A percentile compares a stretch with the other conserved stretches of the same genome.
Evolutionary conservation across 2,329 filamentous ascomycete genomes (phyloP).

Genomic region (Fusarium mangiferae): DNA sequence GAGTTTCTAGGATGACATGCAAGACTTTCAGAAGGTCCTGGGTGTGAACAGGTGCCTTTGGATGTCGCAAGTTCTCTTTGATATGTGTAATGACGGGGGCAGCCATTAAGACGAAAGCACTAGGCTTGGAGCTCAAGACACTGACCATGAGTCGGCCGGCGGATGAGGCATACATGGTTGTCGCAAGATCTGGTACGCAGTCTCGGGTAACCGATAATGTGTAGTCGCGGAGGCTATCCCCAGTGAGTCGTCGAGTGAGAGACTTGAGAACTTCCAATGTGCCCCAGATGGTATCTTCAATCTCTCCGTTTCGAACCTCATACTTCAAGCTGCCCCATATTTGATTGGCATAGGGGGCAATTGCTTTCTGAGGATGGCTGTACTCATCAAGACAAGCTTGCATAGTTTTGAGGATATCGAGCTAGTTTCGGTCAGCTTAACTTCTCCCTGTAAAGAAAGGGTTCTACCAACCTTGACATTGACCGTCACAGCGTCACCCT

Average conservation of each 20-base stretch:
- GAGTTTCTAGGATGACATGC: constrained; percentile 61
- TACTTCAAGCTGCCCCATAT: constrained; percentile 72
- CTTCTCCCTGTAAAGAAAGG: background rate
- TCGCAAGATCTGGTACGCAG: constrained; percentile 63
- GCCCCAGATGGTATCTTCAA: constrained; percentile 66
- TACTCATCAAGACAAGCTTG: constrained; percentile 64
- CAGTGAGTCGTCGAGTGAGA: constrained; percentile 58
- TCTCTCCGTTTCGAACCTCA: constrained; percentile 70
- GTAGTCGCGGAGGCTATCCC: constrained; percentile 58
- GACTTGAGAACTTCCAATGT: constrained; percentile 65
- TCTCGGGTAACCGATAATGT: constrained; percentile 62
- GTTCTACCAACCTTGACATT: constrained; percentile 62
- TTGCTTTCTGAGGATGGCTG: constrained; percentile 55
- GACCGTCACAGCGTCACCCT: constrained; percentile 67
- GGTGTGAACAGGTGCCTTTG: constrained; percentile 61
- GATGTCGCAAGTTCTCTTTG: constrained; percentile 61
- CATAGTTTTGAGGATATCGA: constrained; percentile 67
- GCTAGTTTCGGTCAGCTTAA: constrained; percentile 44
- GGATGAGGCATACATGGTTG: constrained; percentile 61
- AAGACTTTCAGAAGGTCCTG: constrained; percentile 63
- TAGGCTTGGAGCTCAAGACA: constrained; percentile 59
- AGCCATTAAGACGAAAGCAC: constrained; percentile 60
- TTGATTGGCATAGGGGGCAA: constrained; percentile 60
- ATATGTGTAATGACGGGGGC: constrained; percentile 60
- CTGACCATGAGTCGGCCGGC: constrained; percentile 64